Evolutionary conservation across 306 rosid genomes (phyloP), one percentile per base, ranked within the genome.

Genomic region (Rosa rugosa): DNA sequence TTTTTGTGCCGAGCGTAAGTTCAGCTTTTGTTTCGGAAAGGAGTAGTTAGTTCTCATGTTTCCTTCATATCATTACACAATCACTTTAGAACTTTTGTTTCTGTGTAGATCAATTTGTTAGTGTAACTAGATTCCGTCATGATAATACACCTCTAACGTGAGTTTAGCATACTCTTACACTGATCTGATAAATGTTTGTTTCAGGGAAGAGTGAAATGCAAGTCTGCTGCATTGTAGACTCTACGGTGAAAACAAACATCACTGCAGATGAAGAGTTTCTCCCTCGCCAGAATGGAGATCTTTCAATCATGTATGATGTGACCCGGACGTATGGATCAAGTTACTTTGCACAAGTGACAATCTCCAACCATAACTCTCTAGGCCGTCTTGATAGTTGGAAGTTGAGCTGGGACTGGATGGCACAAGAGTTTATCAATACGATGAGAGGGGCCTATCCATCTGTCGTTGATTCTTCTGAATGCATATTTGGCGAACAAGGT

Each of bases 341-440:
- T 81, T 96, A 96, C 82, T 83, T 87, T 87, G 96, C 98, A 6
- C 92, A 93, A 76, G 99, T 96, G 69, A 83, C 93, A 12, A 93
- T 96, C 8, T 73, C 86, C n/a, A 96, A 90, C 85, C 98, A 93
- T 75, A 91, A 96, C 79, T 69, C 93, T 5, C 96, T 96, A 34
- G 99, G 98, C 18, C 97, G 98, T 83, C 97, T 96, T 88, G 98
- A 96, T 78, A 83, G 89, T 73, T 96, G 99, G 99, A 84, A 81
- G 63, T 83, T 96, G 75, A 91, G 93, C 76, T 96, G 98, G 98
- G 92, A 96, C 13, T 96, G 99, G 99, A 96, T 90, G 96, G 84
- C 63, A 66, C 88, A 85, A 65, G 99, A 96, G 81, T 93, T 96
- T 67, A 96, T 96, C 73, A 68, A 1, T 62, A 0, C 91, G 2